A percentile compares a stretch with the other conserved stretches of the same genome.
phyloP scores from a whole-genome alignment of 1,139 yeast genomes.

The Lodderomyces jiufengensis region DNA sequence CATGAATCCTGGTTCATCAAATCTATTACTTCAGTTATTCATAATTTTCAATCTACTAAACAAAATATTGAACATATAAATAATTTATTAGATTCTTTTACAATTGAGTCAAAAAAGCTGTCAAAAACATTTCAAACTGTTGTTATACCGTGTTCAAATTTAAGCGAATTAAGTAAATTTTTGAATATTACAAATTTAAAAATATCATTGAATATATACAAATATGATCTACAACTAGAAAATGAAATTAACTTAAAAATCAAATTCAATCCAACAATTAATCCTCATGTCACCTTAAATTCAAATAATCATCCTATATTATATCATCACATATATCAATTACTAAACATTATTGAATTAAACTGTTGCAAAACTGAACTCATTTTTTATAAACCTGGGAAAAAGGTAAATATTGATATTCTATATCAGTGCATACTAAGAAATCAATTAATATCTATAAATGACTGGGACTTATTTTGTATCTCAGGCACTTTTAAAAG shows the following conservation, averaged over 20 bases:
- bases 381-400: slow-evolving; percentile 58
- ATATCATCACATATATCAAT: slow-evolving; percentile 45
- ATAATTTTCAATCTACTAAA: slow-evolving; percentile 44
- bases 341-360: slow-evolving; percentile 43
- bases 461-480: slow-evolving; percentile 62
- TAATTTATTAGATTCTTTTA: slow-evolving; percentile 28
- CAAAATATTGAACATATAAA: slow-evolving; percentile 30
- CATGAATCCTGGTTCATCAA: slow-evolving; percentile 92
- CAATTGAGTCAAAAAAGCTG: slow-evolving; percentile 11
- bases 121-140: slow-evolving; percentile 7
- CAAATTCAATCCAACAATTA: slow-evolving; percentile 22
- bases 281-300: slow-evolving; percentile 21
- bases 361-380: slow-evolving; percentile 46
- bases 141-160: slow-evolving; percentile 39
- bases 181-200: slow-evolving; percentile 75
- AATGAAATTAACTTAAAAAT: slow-evolving; percentile 19
- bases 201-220: slow-evolving; percentile 71
- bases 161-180: slow-evolving; percentile 59
- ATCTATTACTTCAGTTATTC: slow-evolving; percentile 70
- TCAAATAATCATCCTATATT: slow-evolving; percentile 27
- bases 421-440: slow-evolving; percentile 51
- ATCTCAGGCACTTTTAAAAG: slow-evolving; percentile 52
- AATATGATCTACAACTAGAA: slow-evolving; percentile 35
- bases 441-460: slow-evolving; percentile 53
- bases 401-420: slow-evolving; percentile 47